Evolutionary conservation across 768 basidiomycete species (phyloP).

Genomic region (Rhodotorula taiwanensis): DNA sequence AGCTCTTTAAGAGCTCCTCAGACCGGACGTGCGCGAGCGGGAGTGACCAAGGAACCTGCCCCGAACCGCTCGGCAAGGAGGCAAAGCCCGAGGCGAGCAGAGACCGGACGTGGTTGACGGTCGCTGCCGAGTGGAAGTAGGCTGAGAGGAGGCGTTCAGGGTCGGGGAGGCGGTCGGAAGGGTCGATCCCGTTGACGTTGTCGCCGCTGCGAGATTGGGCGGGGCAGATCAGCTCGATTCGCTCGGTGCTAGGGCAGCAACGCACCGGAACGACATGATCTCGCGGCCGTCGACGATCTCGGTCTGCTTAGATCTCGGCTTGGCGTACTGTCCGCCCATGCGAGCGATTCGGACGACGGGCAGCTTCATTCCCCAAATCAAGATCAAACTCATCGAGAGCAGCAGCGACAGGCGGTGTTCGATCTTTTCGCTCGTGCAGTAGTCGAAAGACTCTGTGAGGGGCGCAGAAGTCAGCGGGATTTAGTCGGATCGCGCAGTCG

Average conservation of each 20-base stretch:
- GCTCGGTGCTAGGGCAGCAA: neutral
- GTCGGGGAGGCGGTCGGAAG: conserved; percentile 77
- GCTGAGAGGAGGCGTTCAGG: conserved; percentile 86
- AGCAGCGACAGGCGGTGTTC: conserved; percentile 82
- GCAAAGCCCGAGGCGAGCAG: conserved; percentile 89
- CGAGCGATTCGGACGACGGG: conserved; percentile 71
- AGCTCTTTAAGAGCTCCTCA: conserved; percentile 61
- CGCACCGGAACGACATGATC: conserved; percentile 78
- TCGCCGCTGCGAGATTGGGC: conserved; percentile 60
- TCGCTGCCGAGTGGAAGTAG: conserved; percentile 91
- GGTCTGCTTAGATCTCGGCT: conserved; percentile 70
- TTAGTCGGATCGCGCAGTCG: too few species aligned
- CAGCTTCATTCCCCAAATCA: conserved; percentile 75
- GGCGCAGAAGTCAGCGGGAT: neutral
- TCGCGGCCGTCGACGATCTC: conserved; percentile 66
- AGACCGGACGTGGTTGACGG: conserved; percentile 82
- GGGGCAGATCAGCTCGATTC: neutral
- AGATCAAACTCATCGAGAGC: conserved; percentile 86
- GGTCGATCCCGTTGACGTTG: conserved; percentile 78
- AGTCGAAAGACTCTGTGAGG: conserved; percentile 35
- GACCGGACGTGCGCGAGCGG: conserved; percentile 88
- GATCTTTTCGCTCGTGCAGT: conserved; percentile 55
- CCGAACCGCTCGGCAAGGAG: conserved; percentile 50
- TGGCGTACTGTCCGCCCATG: conserved; percentile 62
- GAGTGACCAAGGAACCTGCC: conserved; percentile 49